Evolutionary conservation across 768 basidiomycete species (phyloP).

Genomic region (Trametes villosa): DNA sequence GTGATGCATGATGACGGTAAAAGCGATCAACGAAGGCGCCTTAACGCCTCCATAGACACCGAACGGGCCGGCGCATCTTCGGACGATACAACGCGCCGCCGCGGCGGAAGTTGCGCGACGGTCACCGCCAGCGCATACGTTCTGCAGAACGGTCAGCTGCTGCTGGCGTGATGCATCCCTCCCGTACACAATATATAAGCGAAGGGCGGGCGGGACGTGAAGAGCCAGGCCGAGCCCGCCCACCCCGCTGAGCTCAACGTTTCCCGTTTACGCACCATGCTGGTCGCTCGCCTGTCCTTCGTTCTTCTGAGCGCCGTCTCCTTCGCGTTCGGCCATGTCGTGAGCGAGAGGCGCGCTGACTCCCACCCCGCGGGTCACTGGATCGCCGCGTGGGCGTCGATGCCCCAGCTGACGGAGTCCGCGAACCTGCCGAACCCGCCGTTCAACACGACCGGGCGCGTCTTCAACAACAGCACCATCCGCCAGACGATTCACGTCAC

Average conservation of each 20-base stretch:
- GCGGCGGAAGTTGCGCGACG: not conserved
- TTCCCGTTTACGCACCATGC: not conserved
- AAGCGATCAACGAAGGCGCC: not conserved
- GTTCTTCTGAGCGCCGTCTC: not conserved
- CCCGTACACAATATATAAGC: slow-evolving; percentile 3
- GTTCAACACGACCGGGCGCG: slow-evolving; percentile 34
- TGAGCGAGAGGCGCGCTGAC: not conserved
- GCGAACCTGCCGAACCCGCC: slow-evolving; percentile 36
- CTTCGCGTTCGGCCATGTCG: not conserved
- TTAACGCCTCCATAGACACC: not conserved
- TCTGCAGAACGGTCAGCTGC: slow-evolving; percentile 7
- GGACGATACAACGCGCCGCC: not conserved
- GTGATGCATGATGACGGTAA: slow-evolving; percentile 2
- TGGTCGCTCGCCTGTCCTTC: slow-evolving; percentile 1
- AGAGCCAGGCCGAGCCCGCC: not conserved
- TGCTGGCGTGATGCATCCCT: not conserved
- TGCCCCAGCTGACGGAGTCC: slow-evolving; percentile 38
- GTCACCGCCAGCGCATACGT: slow-evolving; percentile 2
- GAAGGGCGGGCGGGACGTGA: not conserved
- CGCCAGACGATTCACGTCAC: slow-evolving; percentile 54
- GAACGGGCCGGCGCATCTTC: slow-evolving; percentile 10
- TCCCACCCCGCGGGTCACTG: slow-evolving; percentile 28
- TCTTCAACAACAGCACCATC: slow-evolving; percentile 52
- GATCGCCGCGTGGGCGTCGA: slow-evolving; percentile 36
- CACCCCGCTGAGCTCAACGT: not conserved